Evolutionary conservation across 495 filamentous ascomycete species (phyloP).

Genomic region (Lepraria neglecta): DNA sequence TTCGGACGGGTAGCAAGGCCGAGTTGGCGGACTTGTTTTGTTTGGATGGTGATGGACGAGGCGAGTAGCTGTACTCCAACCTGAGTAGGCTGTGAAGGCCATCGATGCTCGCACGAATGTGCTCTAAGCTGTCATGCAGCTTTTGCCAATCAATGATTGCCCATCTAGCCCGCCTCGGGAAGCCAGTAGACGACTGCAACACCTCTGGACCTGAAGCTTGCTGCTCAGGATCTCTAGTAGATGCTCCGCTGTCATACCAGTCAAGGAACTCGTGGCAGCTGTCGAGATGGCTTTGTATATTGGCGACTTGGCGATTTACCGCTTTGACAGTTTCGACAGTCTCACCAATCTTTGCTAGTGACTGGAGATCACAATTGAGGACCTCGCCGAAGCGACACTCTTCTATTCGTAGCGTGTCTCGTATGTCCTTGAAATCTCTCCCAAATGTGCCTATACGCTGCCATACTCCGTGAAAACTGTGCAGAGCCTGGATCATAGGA

Average conservation of each 20-base stretch:
- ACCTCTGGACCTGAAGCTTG: background rate
- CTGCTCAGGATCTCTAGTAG: constrained; percentile 1
- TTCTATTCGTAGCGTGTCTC: constrained; percentile 1
- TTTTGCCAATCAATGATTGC: constrained; percentile 6
- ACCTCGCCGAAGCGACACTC: constrained; percentile 8
- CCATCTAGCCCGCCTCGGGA: background rate
- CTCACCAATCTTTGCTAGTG: background rate
- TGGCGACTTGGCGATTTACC: background rate
- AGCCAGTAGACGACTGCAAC: constrained; percentile 1
- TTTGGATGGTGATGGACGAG: background rate
- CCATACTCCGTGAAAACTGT: constrained; percentile 2
- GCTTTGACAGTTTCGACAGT: background rate
- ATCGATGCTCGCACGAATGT: constrained; percentile 2
- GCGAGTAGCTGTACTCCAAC: background rate
- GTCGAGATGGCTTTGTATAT: constrained; percentile 5
- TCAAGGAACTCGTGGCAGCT: constrained; percentile 1
- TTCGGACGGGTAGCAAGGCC: constrained; percentile 1
- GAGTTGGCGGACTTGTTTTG: background rate
- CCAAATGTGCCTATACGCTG: constrained; percentile 3
- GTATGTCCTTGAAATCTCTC: constrained; percentile 3
- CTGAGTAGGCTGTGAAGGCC: constrained; percentile 2
- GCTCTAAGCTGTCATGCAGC: background rate
- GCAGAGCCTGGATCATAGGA: constrained; percentile 4
- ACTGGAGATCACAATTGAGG: constrained; percentile 1
- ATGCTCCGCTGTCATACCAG: background rate